Percentiles rank a stretch among this genome's conserved stretches.
Conservation (phyloP, 2,329 filamentous ascomycete species). For the Emergomyces africanus region DNA sequence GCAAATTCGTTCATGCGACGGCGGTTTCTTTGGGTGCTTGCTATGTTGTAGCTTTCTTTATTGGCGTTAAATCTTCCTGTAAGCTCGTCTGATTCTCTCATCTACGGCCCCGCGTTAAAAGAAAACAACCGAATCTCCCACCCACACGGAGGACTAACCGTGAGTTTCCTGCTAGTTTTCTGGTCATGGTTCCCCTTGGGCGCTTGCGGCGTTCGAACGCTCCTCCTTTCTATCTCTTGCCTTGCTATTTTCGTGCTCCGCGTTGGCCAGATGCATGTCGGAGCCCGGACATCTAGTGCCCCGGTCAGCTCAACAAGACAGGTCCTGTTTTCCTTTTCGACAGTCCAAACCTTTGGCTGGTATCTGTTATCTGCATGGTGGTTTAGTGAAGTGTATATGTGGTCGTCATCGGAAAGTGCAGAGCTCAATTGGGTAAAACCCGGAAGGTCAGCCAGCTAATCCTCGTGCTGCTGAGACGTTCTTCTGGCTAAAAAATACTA, state of each 20-base stretch:
- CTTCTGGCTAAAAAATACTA: not conserved
- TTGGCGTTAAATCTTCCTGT: constrained; percentile 60
- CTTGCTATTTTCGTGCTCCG: constrained; percentile 73
- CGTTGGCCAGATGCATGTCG: constrained; percentile 70
- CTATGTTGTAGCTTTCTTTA: constrained; percentile 57
- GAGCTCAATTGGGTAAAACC: constrained; percentile 63
- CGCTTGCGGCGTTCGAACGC: constrained; percentile 57
- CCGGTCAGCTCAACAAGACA: constrained; percentile 51
- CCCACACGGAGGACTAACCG: constrained; percentile 3
- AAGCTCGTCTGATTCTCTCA: constrained; percentile 24
- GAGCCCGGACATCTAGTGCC: constrained; percentile 57
- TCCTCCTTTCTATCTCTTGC: constrained; percentile 62
- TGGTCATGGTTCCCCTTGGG: constrained; percentile 84
- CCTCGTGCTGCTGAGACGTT: not conserved
- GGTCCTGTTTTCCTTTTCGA: constrained; percentile 45
- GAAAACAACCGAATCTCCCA: not conserved
- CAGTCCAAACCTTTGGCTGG: constrained; percentile 58
- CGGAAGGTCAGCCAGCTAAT: constrained; percentile 45
- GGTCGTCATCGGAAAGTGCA: constrained; percentile 47
- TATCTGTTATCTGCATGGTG: constrained; percentile 67
- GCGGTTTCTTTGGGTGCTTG: constrained; percentile 56
- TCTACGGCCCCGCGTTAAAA: not conserved
- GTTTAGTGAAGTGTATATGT: constrained; percentile 72
- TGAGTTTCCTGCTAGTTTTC: constrained; percentile 42
- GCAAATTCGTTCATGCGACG: constrained; percentile 70